Evolutionary conservation across 441 rosid species (phyloP).

Genomic region (Euphorbia celastroides): DNA sequence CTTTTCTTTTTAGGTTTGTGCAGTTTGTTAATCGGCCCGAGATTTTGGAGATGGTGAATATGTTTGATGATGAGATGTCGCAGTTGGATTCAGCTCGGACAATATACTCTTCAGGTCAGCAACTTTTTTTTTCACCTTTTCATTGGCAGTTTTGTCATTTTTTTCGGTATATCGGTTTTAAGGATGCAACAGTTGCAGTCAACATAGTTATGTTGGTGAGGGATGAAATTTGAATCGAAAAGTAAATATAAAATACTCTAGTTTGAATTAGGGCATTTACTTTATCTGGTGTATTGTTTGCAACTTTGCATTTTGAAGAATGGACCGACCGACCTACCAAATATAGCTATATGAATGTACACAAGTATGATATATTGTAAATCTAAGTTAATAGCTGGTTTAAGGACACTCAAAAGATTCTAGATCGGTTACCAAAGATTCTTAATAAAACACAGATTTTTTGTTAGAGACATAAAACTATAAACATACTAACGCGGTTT

Average conservation of each 20-base stretch:
- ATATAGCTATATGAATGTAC: neutral
- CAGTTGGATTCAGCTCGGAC: conserved; percentile 87
- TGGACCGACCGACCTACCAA: no score
- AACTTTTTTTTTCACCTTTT: neutral
- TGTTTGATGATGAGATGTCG: conserved; percentile 90
- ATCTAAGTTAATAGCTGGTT: neutral
- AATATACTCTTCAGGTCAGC: conserved; percentile 68
- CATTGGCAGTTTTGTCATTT: neutral
- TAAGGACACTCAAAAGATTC: neutral
- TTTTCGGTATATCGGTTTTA: neutral
- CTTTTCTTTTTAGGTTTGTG: conserved; percentile 67
- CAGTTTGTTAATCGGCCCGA: conserved; percentile 97
- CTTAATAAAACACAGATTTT: neutral
- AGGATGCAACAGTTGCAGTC: neutral
- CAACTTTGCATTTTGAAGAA: no score
- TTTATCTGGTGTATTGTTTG: neutral
- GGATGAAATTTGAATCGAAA: neutral
- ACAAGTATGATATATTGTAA: neutral
- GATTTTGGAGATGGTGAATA: conserved; percentile 77
- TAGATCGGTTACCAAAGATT: neutral
- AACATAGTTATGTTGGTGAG: neutral
- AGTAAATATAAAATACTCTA: neutral
- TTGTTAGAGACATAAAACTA: neutral
- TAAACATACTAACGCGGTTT: neutral
- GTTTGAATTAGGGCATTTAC: neutral